Percentiles rank a stretch among this genome's conserved stretches.
Conservation (phyloP, 805 yeast genomes). For the Hanseniaspora clermontiae region DNA sequence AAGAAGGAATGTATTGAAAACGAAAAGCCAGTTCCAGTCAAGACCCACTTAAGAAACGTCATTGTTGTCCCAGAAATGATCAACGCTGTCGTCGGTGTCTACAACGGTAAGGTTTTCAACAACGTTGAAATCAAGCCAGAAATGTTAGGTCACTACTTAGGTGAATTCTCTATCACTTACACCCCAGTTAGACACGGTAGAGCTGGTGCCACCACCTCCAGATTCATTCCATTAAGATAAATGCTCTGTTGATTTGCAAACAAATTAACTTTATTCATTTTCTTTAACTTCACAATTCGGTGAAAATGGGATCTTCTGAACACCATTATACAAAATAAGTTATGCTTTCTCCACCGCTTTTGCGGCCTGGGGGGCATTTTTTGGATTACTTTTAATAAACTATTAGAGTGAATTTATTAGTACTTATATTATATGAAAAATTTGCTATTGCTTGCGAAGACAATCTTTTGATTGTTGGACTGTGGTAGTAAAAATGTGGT, state of each 20-base stretch:
- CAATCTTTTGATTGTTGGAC: background rate
- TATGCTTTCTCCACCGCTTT: too few species aligned
- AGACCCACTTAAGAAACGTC: conserved; percentile 99
- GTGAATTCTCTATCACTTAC: conserved; percentile 99
- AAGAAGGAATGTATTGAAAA: conserved; percentile 77
- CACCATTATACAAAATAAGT: background rate
- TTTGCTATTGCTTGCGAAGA: background rate
- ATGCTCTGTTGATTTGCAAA: background rate
- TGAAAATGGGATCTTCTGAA: background rate
- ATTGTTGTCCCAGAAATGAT: conserved; percentile 98
- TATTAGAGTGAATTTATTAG: conserved; percentile 1
- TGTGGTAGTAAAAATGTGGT: background rate
- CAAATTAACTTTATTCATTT: too few species aligned
- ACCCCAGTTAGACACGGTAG: conserved; percentile 99
- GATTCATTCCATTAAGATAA: conserved; percentile 64
- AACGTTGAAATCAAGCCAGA: conserved; percentile 97
- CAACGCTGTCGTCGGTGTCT: conserved; percentile 95
- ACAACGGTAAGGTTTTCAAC: conserved; percentile 99
- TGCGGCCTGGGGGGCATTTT: background rate
- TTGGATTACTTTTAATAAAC: conserved; percentile 1
- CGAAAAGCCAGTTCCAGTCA: conserved; percentile 96
- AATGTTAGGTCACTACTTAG: conserved; percentile 99
- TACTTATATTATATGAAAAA: conserved; percentile 1
- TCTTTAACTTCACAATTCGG: conserved; percentile 11
- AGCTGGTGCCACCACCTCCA: conserved; percentile 72